A percentile compares a stretch with the other conserved stretches of the same genome.
phyloP scores from a whole-genome alignment of 352 stramenopile genomes.

The Globisporangium barbulae region DNA sequence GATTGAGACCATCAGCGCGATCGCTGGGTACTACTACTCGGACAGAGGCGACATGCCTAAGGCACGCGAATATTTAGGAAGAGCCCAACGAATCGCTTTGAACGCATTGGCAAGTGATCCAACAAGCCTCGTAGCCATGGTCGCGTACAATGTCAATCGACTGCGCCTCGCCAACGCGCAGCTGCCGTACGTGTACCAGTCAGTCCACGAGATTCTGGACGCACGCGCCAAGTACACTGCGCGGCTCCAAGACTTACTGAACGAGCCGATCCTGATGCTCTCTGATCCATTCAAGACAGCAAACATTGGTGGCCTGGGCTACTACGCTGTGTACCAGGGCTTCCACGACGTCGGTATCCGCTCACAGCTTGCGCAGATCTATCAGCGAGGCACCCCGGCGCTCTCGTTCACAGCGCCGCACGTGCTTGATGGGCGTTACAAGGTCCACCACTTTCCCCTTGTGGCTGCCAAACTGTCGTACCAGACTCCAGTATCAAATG shows the following conservation, averaged over 20 bases:
- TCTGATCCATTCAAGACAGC: constrained; percentile 21
- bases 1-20: constrained; percentile 16
- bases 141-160: constrained; percentile 9
- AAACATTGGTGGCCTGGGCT: constrained; percentile 41
- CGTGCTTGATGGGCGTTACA: constrained; percentile 15
- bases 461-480: not conserved
- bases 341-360: constrained; percentile 37
- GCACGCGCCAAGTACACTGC: constrained; percentile 16
- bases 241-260: constrained; percentile 15
- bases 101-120: not conserved
- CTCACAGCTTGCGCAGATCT: constrained; percentile 37
- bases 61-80: constrained; percentile 7
- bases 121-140: not conserved
- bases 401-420: constrained; percentile 31
- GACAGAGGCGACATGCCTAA: constrained; percentile 14
- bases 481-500: not conserved
- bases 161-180: constrained; percentile 24
- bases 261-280: constrained; percentile 8
- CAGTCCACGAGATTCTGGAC: constrained; percentile 12
- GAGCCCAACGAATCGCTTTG: not conserved
- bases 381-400: constrained; percentile 21
- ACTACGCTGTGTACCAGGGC: constrained; percentile 65
- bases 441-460: constrained; percentile 7
- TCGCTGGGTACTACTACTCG: constrained; percentile 23
- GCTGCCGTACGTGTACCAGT: constrained; percentile 28